Evolutionary conservation across 1,284 basidiomycete genomes (phyloP).

Genomic region (Microbotryomycetes sp.): DNA sequence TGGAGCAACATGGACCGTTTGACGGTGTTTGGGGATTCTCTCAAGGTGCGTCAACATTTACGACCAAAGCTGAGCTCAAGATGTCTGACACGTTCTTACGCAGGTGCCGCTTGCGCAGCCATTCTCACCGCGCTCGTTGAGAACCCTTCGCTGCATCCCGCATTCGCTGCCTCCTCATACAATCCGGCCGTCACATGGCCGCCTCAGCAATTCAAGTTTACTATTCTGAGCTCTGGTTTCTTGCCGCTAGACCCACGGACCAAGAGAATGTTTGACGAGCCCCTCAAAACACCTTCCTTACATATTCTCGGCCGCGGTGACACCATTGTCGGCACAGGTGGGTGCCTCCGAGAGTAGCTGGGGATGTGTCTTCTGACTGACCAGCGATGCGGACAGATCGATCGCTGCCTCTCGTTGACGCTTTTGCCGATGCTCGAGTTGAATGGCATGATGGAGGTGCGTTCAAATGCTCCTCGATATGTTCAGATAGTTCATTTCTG

Average conservation of each 20-base stretch:
- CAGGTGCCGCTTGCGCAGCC: constrained; percentile 25
- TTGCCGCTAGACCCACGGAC: constrained; percentile 51
- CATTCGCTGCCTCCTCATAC: constrained; percentile 50
- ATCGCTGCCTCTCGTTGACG: constrained; percentile 55
- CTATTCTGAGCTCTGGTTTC: constrained; percentile 61
- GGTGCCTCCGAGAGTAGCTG: background rate
- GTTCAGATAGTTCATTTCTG: background rate
- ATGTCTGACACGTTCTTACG: background rate
- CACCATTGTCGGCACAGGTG: constrained; percentile 59
- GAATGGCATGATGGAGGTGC: constrained; percentile 69
- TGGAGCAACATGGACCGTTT: constrained; percentile 45
- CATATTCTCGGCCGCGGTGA: constrained; percentile 76
- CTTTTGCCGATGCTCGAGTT: constrained; percentile 55
- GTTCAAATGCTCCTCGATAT: too few relatives aligned
- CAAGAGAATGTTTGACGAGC: constrained; percentile 44
- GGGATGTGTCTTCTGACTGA: background rate
- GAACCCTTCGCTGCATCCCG: constrained; percentile 51
- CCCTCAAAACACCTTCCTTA: constrained; percentile 56
- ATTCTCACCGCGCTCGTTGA: constrained; percentile 28
- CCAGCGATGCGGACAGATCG: constrained; percentile 56
- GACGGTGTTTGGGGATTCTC: constrained; percentile 40
- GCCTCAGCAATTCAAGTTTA: constrained; percentile 39
- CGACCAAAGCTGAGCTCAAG: background rate
- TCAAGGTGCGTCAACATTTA: constrained; percentile 48
- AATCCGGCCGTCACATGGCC: constrained; percentile 53